A percentile compares a stretch with the other conserved stretches of the same genome.
Evolutionary conservation across 345 rosid species (phyloP).

Genomic region (Jatropha curcas): DNA sequence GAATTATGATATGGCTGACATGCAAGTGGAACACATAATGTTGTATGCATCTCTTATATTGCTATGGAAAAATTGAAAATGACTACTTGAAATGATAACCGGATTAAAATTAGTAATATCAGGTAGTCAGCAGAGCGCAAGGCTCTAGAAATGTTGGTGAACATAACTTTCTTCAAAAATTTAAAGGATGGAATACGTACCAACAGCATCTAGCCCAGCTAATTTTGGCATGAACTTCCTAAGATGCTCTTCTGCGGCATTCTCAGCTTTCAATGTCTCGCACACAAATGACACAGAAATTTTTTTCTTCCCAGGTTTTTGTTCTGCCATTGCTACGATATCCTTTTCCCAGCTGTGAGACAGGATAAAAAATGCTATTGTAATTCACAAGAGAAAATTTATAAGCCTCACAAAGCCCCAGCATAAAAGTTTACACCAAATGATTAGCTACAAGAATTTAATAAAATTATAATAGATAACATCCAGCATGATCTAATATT

Average conservation of each 20-base stretch:
- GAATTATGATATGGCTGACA: background rate
- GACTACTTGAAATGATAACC: background rate
- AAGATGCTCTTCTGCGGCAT: slow-evolving; percentile 90
- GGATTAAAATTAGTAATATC: slow-evolving; percentile 9
- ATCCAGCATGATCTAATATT: background rate
- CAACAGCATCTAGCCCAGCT: slow-evolving; percentile 79
- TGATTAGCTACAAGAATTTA: too few relatives aligned
- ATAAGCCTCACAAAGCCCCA: background rate
- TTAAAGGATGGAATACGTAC: slow-evolving; percentile 39
- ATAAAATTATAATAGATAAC: background rate
- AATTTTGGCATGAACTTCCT: slow-evolving; percentile 82
- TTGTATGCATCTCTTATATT: background rate
- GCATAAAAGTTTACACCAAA: background rate
- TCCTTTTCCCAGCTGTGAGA: slow-evolving; percentile 76
- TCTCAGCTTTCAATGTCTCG: slow-evolving; percentile 85
- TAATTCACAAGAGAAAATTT: background rate
- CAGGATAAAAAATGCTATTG: background rate
- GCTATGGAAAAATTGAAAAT: background rate
- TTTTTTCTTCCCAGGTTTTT: slow-evolving; percentile 62
- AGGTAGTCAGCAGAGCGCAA: background rate
- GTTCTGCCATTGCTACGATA: slow-evolving; percentile 66
- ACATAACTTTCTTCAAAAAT: background rate
- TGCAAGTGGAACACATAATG: background rate
- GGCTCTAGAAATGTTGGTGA: background rate
- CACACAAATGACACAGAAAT: slow-evolving; percentile 70